These are phyloP conservation scores for Sporisorium scitamineum DNA, from an alignment of 1,284 basidiomycete species.

Conservation along the genomic window DNA sequence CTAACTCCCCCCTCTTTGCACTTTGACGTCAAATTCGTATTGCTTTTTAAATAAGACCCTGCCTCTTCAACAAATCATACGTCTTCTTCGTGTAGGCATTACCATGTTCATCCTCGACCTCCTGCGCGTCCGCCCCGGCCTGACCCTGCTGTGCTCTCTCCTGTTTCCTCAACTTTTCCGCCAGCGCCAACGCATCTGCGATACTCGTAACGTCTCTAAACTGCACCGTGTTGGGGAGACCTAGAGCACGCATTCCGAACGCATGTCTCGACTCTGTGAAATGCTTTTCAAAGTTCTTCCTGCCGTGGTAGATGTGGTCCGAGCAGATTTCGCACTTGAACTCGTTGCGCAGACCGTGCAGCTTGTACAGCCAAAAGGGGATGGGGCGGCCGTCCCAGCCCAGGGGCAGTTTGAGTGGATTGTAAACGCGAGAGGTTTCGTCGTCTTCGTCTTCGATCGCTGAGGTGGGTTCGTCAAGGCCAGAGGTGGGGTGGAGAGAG, in stretches of 20 bases:
- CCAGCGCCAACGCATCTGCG: constrained; percentile 85
- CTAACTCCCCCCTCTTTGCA: background rate
- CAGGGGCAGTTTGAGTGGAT: constrained; percentile 94
- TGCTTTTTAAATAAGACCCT: constrained; percentile 56
- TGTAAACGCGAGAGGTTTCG: constrained; percentile 89
- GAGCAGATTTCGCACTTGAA: constrained; percentile 99
- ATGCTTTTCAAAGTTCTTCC: constrained; percentile 91
- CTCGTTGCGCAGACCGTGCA: constrained; percentile 96
- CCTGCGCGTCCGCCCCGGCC: constrained; percentile 60
- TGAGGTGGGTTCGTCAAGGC: constrained; percentile 21
- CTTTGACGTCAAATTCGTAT: too few relatives aligned
- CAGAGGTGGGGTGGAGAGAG: constrained; percentile 28
- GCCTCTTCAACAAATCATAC: constrained; percentile 68
- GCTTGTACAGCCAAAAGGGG: constrained; percentile 97
- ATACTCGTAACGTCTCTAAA: constrained; percentile 99
- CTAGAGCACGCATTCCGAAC: constrained; percentile 97
- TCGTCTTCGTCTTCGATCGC: constrained; percentile 48
- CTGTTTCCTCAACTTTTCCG: constrained; percentile 64
- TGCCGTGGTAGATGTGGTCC: constrained; percentile 77
- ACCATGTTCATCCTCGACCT: constrained; percentile 68
- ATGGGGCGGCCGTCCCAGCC: constrained; percentile 99
- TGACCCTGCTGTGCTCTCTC: constrained; percentile 44
- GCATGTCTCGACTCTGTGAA: constrained; percentile 95
- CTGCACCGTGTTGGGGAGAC: constrained; percentile 97
- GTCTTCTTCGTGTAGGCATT: constrained; percentile 68